Evolutionary conservation across 768 basidiomycete species (phyloP).

Genomic region (Lactarius indigo): DNA sequence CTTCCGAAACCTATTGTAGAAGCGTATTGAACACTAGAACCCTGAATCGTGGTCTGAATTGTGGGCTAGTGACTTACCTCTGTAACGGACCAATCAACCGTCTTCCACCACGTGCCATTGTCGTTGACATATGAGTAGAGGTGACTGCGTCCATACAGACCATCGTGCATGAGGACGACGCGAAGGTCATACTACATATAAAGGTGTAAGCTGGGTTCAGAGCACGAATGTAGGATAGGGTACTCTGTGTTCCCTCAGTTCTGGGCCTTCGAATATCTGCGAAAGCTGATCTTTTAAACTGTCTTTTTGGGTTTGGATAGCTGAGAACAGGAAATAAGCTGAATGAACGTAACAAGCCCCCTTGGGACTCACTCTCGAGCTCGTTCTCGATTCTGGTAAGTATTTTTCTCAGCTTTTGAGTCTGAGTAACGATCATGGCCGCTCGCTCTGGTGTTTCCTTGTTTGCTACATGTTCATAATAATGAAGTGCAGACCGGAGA

Average conservation of each 20-base stretch:
- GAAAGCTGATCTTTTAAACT: slow-evolving; percentile 43
- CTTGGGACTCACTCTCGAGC: slow-evolving; percentile 44
- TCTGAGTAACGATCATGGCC: slow-evolving; percentile 40
- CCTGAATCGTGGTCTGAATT: too few relatives aligned
- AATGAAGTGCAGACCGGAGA: slow-evolving; percentile 58
- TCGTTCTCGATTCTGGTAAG: slow-evolving; percentile 50
- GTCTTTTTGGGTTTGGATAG: slow-evolving; percentile 47
- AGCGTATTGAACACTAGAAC: neutral
- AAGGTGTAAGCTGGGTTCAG: neutral
- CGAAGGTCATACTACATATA: slow-evolving; percentile 71
- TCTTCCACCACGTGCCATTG: slow-evolving; percentile 76
- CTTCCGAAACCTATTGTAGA: slow-evolving; percentile 60
- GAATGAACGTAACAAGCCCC: neutral
- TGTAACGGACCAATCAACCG: slow-evolving; percentile 62
- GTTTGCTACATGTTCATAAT: slow-evolving; percentile 66
- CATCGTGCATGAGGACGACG: slow-evolving; percentile 73
- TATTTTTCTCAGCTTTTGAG: slow-evolving; percentile 49
- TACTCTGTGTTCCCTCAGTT: slow-evolving; percentile 59
- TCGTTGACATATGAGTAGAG: slow-evolving; percentile 75
- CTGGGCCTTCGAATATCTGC: slow-evolving; percentile 56
- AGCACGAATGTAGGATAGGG: slow-evolving; percentile 23
- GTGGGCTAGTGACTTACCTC: slow-evolving; percentile 43
- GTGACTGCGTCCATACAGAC: slow-evolving; percentile 71
- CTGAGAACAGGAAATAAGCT: slow-evolving; percentile 35
- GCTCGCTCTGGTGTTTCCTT: slow-evolving; percentile 47